phyloP scores from a whole-genome alignment of 2,329 filamentous ascomycete genomes.

The Chaetomium sp. region DNA sequence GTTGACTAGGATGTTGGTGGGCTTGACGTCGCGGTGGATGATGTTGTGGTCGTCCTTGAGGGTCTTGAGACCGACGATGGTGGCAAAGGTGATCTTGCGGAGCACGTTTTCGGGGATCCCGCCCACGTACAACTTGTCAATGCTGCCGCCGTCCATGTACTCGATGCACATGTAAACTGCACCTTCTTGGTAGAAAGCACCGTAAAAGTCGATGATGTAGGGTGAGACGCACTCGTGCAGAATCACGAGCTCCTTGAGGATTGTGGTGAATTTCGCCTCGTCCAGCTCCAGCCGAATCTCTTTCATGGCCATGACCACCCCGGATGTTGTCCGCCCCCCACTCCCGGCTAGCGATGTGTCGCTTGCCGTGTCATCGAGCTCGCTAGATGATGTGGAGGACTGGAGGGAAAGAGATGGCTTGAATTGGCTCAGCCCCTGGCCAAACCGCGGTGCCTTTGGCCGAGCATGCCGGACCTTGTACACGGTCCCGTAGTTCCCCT shows the following conservation, averaged over 20 bases:
- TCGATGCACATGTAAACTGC: conserved; percentile 99
- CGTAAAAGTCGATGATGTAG: conserved; percentile 98
- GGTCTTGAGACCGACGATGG: conserved; percentile 83
- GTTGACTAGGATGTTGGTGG: conserved; percentile 96
- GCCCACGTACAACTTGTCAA: conserved; percentile 89
- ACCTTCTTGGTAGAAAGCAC: conserved; percentile 97
- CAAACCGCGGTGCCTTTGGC: conserved; percentile 50
- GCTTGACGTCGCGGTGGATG: conserved; percentile 97
- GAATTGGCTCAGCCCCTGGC: conserved; percentile 48
- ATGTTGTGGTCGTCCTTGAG: conserved; percentile 98
- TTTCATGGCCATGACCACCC: conserved; percentile 97
- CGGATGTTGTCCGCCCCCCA: conserved; percentile 47
- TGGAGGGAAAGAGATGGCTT: conserved; percentile 35
- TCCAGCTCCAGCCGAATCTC: conserved; percentile 94
- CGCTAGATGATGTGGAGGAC: conserved; percentile 26
- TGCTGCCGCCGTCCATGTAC: conserved; percentile 97
- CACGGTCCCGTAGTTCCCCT: conserved; percentile 97
- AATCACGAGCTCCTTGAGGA: conserved; percentile 96
- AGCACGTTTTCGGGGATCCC: conserved; percentile 86
- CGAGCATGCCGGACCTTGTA: conserved; percentile 91
- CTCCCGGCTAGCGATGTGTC: conserved; percentile 27
- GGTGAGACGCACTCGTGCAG: conserved; percentile 91
- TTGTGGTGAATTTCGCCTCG: conserved; percentile 92
- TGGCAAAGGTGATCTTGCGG: conserved; percentile 83
- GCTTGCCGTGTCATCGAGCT: conserved; percentile 26